A percentile compares a stretch with the other conserved stretches of the same genome.
phyloP scores from a whole-genome alignment of 345 rosid genomes.

The Arabidopsis arenosa region DNA sequence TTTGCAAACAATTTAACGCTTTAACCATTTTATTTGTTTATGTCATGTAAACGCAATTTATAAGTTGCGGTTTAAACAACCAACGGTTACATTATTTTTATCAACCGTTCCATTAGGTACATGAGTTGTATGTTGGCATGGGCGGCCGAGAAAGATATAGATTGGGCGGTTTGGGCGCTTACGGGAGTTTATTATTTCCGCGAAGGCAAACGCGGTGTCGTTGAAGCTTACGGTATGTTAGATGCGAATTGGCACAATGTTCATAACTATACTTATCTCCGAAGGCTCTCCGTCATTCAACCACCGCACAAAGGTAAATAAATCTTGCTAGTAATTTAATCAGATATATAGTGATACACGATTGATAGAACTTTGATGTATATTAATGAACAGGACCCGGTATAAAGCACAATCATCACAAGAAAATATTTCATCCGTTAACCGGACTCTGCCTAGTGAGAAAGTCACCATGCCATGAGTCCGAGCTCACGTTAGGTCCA shows the following conservation, averaged over 20 bases:
- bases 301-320: conserved; percentile 63
- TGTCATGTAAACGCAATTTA: background rate
- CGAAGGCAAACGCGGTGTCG: conserved; percentile 65
- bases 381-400: conserved; percentile 74
- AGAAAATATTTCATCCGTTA: conserved; percentile 74
- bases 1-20: background rate
- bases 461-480: conserved; percentile 49
- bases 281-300: conserved; percentile 63
- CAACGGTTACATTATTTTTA: background rate
- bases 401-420: conserved; percentile 55
- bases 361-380: background rate
- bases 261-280: conserved; percentile 59
- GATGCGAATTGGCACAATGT: conserved; percentile 63
- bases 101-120: conserved; percentile 48
- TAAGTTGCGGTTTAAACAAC: background rate
- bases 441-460: conserved; percentile 76
- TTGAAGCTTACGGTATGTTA: conserved; percentile 72
- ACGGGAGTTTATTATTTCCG: conserved; percentile 80
- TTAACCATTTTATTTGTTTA: background rate
- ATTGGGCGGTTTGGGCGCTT: conserved; percentile 88
- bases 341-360: background rate
- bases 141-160: conserved; percentile 82
- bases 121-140: conserved; percentile 73
- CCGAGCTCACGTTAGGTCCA: conserved; percentile 57
- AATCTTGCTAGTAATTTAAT: background rate